Evolutionary conservation across 139 green algal genomes (phyloP), one percentile per base, ranked within the genome.

Genomic region (Haematococcus lacustris): DNA sequence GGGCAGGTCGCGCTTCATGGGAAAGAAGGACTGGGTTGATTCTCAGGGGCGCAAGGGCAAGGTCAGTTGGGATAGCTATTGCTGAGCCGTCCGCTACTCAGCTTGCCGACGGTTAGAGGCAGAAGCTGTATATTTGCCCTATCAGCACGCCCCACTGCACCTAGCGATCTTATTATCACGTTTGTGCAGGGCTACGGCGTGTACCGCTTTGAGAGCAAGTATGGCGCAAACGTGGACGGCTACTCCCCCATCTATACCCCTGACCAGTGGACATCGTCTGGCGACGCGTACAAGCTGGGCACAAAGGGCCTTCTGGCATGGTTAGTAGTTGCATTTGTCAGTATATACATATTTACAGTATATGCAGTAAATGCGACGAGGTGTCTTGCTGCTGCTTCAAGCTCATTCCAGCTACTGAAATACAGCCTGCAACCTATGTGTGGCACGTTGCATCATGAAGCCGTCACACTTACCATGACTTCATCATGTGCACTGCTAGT

Each of bases 231-330:
- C 82, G 93, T 97, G 25, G 93, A 97, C 69, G 93, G 92, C 72
- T 97, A 97, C 92, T 94, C 88, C 35, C 93, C 93, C 39, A 97
- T 97, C 87, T 97, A 95, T 87, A 97, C 93, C 67, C 93, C 93
- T n/a, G 93, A 97, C 83, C 86, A 84, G 66, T 97, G 93, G 93
- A 88, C 90, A 9, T 87, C 93, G 77, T 81, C 63, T 30, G 92
- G 92, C 41, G 80, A 88, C 75, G 71, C 62, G 13, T 97, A 97
- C 88, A 91, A 85, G 77, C 87, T 95, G 61, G 93, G 93, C 74
- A 90, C 82, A 70, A 95, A 92, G 84, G 93, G 92, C 59, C 85
- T 97, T n/a, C 82, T 97, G 50, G 93, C 93, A 30, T 97, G 93
- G 91, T 88, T 50, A 73, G 83, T 47, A 28, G 3, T 41, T 66